Conservation (phyloP, 2,329 filamentous ascomycete genomes). For the Paramyrothecium sp. region DNA sequence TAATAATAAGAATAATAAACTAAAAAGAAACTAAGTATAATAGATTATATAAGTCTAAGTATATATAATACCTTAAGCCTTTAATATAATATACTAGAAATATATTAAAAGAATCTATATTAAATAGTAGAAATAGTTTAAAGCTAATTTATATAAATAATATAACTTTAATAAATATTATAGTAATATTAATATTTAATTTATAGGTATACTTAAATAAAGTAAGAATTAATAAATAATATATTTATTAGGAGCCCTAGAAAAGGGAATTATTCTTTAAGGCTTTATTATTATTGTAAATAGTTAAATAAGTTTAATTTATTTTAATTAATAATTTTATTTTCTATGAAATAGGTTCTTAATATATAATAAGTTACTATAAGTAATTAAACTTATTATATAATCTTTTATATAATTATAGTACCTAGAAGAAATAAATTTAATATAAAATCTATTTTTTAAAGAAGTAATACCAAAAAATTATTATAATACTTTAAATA, state of each 20-base stretch:
- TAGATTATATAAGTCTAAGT: background rate
- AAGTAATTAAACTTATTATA: background rate
- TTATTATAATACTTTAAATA: background rate
- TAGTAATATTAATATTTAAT: background rate
- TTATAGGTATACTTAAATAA: background rate
- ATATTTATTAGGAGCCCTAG: background rate
- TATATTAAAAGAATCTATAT: background rate
- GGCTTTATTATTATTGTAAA: background rate
- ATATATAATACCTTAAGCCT: background rate
- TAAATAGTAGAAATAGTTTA: background rate
- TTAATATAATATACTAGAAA: background rate
- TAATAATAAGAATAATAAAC: background rate
- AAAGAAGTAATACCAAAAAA: background rate
- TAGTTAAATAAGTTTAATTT: background rate
- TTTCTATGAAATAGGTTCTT: background rate
- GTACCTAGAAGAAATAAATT: constrained; percentile 1
- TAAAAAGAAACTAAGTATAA: background rate
- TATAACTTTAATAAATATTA: background rate
- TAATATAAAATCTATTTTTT: background rate
- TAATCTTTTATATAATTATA: background rate
- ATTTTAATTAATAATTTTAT: background rate
- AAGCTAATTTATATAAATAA: background rate
- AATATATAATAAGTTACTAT: background rate
- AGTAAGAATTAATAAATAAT: background rate
- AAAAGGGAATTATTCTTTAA: background rate